Base-by-base conservation (phyloP, 164 flowering plant species). In the Taxillus chinensis region DNA sequence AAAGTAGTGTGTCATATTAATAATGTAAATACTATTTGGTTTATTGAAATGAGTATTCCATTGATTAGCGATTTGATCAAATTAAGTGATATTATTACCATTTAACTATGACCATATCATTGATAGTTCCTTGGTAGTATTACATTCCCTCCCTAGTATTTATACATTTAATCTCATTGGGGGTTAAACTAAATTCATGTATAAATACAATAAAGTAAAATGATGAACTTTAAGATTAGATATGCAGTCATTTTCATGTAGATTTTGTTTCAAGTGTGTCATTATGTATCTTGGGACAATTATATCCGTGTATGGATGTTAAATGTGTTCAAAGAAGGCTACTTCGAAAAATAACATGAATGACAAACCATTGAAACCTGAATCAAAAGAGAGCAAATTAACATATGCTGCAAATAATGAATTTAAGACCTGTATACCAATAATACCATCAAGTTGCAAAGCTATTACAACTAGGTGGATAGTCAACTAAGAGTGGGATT, bases 301-400 rank as follows among this genome's bases (percentile, higher is more conserved):
- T 55, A 50, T 77, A n/a, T 83, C 86, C 39, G 79, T 80, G 16
- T 75, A 75, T 64, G 84, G 86, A 55, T 81, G 84, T 61, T 74
- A 73, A 78, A 41, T 59, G 37, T 59, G 53, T 62, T 58, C 69
- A 41, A 70, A 17, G 55, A 53, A 64, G 60, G 62, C 60, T 52
- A 5, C 59, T 7, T 5, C 70, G 40, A 72, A 50, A 64, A 62
- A 61, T 60, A 76, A 60, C 13, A 75, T 59, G 45, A 60, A 17
- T 7, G 59, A 63, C 14, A 71, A 66, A 45, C 39, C 69, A 55
- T 17, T 73, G 57, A 70, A 58, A 41, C 64, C 60, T 40, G 70
- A 74, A 57, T 46, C 71, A 45, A 75, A 72, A 66, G 71, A 62
- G 27, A 41, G 5, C 55, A 55, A 51, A 45, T 48, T 71, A 41